Evolutionary conservation across 306 rosid genomes (phyloP).

Genomic region (Quercus ilex): DNA sequence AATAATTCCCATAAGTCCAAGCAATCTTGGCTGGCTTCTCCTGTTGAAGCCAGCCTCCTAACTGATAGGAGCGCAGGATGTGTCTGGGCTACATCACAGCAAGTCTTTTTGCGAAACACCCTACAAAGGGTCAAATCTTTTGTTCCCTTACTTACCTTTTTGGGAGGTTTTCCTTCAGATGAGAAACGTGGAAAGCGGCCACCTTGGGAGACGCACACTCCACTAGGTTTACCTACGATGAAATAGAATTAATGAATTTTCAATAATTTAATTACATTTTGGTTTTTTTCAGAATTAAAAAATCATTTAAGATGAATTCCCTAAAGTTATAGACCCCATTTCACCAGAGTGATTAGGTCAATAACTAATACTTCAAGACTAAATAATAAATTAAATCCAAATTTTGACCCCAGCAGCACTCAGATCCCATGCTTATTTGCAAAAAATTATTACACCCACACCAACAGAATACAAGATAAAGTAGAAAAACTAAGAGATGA

Average conservation of each 20-base stretch:
- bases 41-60: constrained; percentile 76
- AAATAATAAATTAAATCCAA: constrained; percentile 5
- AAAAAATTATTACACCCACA: background rate
- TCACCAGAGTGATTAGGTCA: background rate
- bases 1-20: constrained; percentile 87
- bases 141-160: constrained; percentile 51
- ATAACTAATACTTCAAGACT: constrained; percentile 2
- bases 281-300: background rate
- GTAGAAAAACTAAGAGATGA: background rate
- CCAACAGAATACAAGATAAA: background rate
- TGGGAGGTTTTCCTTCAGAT: constrained; percentile 73
- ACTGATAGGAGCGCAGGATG: constrained; percentile 71
- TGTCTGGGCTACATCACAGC: constrained; percentile 81
- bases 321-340: background rate
- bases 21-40: constrained; percentile 83
- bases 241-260: background rate
- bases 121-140: constrained; percentile 87
- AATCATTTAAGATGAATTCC: background rate
- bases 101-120: constrained; percentile 74
- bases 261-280: background rate
- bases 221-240: constrained; percentile 53
- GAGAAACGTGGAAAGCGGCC: constrained; percentile 78
- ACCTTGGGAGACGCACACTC: constrained; percentile 83
- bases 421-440: background rate
- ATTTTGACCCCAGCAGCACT: background rate